Conservation (phyloP, 257 asterid genomes). For the Jacaranda mimosifolia region DNA sequence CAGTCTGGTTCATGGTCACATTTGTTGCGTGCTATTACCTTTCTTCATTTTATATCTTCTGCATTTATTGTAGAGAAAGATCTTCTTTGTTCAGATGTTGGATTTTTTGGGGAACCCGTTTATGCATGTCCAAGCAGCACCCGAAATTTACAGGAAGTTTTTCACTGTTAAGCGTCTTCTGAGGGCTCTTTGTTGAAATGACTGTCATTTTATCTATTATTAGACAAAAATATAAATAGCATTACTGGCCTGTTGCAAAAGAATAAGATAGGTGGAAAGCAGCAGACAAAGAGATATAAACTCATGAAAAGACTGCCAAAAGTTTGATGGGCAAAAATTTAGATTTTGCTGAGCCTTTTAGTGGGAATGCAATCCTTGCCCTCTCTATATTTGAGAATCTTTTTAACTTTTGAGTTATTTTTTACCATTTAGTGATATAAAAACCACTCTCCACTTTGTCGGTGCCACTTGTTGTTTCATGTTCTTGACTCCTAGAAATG, state of each 20-base stretch:
- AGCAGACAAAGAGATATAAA: not conserved
- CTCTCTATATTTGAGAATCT: not conserved
- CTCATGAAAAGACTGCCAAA: not conserved
- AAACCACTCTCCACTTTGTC: not conserved
- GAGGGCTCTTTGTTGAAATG: not conserved
- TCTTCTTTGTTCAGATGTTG: not conserved
- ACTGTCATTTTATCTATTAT: not conserved
- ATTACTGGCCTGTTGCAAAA: not conserved
- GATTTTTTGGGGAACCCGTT: not conserved
- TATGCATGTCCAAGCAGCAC: too few species aligned
- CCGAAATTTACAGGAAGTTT: not conserved
- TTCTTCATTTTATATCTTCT: not conserved
- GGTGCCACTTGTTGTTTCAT: not conserved
- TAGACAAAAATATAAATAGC: not conserved
- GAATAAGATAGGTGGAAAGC: not conserved
- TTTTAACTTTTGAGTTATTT: not conserved
- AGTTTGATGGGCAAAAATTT: not conserved
- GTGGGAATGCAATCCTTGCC: not conserved
- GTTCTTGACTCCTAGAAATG: not conserved
- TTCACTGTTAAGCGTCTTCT: not conserved
- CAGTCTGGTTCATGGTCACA: not conserved
- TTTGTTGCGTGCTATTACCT: constrained; percentile 6
- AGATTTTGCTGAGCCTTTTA: not conserved
- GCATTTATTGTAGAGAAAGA: not conserved
- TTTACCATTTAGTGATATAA: not conserved